Evolutionary conservation across 78 protist genomes (phyloP), one percentile per base, ranked within the genome.

Genomic region (Paratrimastix pyriformis): DNA sequence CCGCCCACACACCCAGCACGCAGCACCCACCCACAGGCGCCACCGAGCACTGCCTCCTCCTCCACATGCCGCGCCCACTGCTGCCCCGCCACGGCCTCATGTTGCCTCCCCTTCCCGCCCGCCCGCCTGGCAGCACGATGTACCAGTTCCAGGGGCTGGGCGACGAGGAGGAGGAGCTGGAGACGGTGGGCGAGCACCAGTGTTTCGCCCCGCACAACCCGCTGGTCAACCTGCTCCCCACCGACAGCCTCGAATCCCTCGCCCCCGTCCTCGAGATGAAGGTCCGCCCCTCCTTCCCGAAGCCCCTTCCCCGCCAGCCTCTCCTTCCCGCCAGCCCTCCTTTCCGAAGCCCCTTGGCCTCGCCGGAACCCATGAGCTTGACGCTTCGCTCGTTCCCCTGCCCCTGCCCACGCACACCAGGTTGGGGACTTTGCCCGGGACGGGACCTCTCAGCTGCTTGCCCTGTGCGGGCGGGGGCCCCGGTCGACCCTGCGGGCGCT

Each of bases 181-280:
- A 70, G n/a, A 6, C 35, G n/a, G 24, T 15, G 6, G 3, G 48
- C 8, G 65, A 40, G 18, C 43, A 57, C 1, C n/a, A 38, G 42
- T 21, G 52, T 3, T 30, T 39, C n/a, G 70, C 37, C 13, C 30
- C 2, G 62, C n/a, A n/a, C n/a, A 77, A 89, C 24, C 46, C 76
- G 38, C 87, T 87, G 2, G 50, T 3, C 39, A 86, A 93, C 76
- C 85, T 94, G 13, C 45, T 64, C 38, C 88, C 42, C 62, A 75
- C 86, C 30, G 84, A 86, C 40, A 88, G 80, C 13, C 3, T 93
- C 40, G 87, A 84, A 4, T 72, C 87, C 2, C 74, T 90, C 13
- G 48, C 90, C 6, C 98, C 98, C 33, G 21, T 93, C 9, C 2
- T 85, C 26, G 97, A 89, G 57, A 42, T 79, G 59, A 70, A 82